Evolutionary conservation across 2,329 filamentous ascomycete species (phyloP).

Genomic region (Penicillium sp.): DNA sequence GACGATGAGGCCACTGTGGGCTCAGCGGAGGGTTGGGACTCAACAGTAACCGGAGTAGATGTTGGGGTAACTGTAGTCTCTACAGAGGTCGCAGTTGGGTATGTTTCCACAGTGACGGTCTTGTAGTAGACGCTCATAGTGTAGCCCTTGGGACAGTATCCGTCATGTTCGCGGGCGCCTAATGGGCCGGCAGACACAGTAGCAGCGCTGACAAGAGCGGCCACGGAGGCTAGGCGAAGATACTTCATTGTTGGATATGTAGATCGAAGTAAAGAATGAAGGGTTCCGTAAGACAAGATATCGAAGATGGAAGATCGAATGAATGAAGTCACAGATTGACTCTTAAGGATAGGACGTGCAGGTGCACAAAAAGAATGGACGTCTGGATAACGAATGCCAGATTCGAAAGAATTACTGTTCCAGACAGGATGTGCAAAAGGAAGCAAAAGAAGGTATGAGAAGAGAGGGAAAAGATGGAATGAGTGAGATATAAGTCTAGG

Average conservation of each 20-base stretch:
- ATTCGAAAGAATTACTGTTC: slow-evolving; percentile 24
- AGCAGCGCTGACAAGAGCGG: slow-evolving; percentile 28
- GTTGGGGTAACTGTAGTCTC: slow-evolving; percentile 18
- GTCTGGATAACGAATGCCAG: slow-evolving; percentile 29
- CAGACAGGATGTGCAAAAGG: slow-evolving; percentile 19
- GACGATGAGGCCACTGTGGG: slow-evolving; percentile 14
- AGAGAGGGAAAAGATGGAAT: slow-evolving; percentile 3
- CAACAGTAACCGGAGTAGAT: slow-evolving; percentile 5
- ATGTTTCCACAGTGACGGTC: slow-evolving; percentile 25
- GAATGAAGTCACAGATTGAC: slow-evolving; percentile 1
- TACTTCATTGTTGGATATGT: slow-evolving; percentile 27
- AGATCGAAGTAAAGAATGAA: slow-evolving; percentile 5
- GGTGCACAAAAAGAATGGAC: slow-evolving; percentile 32
- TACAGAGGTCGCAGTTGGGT: slow-evolving; percentile 8
- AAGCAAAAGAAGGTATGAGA: slow-evolving; percentile 8
- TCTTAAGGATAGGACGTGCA: slow-evolving; percentile 21
- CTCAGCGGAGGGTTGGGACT: slow-evolving; percentile 5
- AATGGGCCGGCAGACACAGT: slow-evolving; percentile 29
- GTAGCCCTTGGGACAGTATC: slow-evolving; percentile 31
- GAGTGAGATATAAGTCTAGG: slow-evolving; percentile 3
- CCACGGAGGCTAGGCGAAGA: slow-evolving; percentile 24
- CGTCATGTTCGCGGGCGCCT: slow-evolving; percentile 12
- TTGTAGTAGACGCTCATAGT: slow-evolving; percentile 29
- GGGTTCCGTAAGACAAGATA: background rate
- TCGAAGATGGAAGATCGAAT: slow-evolving; percentile 9